Evolutionary conservation across 73 alveolate species (phyloP).

Genomic region (Symbiodinium natans): DNA sequence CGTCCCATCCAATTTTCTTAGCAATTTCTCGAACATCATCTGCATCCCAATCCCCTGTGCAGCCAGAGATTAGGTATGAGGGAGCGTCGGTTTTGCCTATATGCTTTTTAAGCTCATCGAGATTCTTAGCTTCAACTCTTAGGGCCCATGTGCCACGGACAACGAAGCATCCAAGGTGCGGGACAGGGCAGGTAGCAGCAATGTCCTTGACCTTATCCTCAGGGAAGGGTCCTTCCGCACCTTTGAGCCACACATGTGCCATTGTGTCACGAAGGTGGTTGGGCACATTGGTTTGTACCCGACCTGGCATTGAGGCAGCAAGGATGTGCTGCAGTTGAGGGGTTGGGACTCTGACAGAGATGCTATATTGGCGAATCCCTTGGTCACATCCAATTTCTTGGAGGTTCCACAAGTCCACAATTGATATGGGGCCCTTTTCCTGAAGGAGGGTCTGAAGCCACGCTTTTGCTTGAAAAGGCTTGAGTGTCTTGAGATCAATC

Average conservation of each 20-base stretch:
- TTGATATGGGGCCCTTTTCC: neutral
- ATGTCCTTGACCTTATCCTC: neutral
- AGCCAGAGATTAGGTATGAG: neutral
- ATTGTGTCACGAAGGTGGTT: neutral
- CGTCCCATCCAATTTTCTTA: neutral
- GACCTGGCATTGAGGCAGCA: neutral
- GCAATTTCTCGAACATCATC: neutral
- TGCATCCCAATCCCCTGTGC: neutral
- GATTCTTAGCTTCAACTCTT: neutral
- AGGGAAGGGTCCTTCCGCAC: neutral
- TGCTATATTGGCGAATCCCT: neutral
- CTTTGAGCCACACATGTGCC: neutral
- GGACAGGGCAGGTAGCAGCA: neutral
- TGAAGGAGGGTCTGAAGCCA: neutral
- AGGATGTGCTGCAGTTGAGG: too few relatives aligned
- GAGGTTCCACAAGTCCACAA: neutral
- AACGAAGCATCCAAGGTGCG: neutral
- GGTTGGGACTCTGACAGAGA: neutral
- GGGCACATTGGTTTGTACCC: neutral
- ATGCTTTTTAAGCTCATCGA: neutral
- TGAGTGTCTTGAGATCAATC: neutral
- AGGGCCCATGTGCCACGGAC: neutral
- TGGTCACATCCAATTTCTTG: neutral
- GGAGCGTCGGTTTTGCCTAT: neutral
- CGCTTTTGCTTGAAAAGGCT: neutral